Evolutionary conservation across 1,284 basidiomycete genomes (phyloP).

Genomic region (Fomitopsis pinicola): DNA sequence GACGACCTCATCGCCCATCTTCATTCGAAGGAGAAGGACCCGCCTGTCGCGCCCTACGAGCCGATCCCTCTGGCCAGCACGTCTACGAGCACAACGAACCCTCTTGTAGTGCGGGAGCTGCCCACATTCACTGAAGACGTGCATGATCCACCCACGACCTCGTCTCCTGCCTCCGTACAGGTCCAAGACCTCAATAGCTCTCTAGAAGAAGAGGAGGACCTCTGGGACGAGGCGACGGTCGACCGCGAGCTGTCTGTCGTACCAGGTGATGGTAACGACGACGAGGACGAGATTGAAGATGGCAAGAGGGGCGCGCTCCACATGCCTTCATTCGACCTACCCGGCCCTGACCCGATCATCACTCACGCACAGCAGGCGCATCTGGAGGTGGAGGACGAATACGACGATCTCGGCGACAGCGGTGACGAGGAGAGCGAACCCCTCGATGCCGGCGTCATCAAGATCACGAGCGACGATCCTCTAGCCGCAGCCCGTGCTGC

Average conservation of each 20-base stretch:
- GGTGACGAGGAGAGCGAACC: slow-evolving; percentile 37
- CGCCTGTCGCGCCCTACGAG: not conserved
- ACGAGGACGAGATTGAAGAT: slow-evolving; percentile 1
- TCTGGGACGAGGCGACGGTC: not conserved
- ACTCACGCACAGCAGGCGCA: slow-evolving; percentile 25
- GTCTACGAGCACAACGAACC: not conserved
- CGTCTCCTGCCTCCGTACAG: not conserved
- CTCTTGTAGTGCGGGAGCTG: not conserved
- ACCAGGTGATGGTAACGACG: slow-evolving; percentile 1
- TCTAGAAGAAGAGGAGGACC: not conserved
- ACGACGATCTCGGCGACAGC: slow-evolving; percentile 6
- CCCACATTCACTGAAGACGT: too few species aligned
- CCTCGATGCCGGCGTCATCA: slow-evolving; percentile 49
- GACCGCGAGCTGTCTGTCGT: not conserved
- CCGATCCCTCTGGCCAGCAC: not conserved
- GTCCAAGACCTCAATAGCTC: not conserved
- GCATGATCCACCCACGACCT: too few species aligned
- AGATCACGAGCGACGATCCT: slow-evolving; percentile 80
- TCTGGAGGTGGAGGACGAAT: slow-evolving; percentile 25
- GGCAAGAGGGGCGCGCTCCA: not conserved
- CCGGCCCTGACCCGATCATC: slow-evolving; percentile 9
- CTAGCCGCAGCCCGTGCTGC: slow-evolving; percentile 84
- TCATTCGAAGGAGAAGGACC: not conserved
- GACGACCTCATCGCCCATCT: not conserved
- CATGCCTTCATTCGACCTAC: not conserved